A percentile compares a stretch with the other conserved stretches of the same genome.
These are phyloP conservation scores for Nelumbo lutea DNA, from an alignment of 164 flowering plant genomes.

Conservation along the genomic window DNA sequence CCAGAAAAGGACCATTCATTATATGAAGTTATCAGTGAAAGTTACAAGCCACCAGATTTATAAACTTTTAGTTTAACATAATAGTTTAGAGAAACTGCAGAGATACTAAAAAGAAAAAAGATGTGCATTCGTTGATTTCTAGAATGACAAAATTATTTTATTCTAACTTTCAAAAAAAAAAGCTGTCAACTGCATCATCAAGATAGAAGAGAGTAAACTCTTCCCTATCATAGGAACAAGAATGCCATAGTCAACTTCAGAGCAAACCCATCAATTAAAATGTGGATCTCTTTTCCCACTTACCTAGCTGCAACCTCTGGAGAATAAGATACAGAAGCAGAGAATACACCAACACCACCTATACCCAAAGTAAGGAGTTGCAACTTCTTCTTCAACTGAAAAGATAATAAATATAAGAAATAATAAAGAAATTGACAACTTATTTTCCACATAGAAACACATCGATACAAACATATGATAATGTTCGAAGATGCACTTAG, in stretches of 20 bases:
- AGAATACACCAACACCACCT: slow-evolving; percentile 73
- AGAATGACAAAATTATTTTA: too few relatives aligned
- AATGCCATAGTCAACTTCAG: background rate
- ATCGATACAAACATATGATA: background rate
- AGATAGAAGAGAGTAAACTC: too few relatives aligned
- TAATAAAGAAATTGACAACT: background rate
- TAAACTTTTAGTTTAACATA: background rate
- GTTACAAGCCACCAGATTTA: too few relatives aligned
- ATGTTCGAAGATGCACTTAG: background rate
- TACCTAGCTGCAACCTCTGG: slow-evolving; percentile 93
- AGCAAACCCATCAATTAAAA: background rate
- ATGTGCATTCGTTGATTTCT: too few relatives aligned
- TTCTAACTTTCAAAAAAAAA: too few relatives aligned
- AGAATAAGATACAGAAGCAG: slow-evolving; percentile 78
- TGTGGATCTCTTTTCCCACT: background rate
- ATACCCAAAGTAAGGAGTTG: slow-evolving; percentile 71
- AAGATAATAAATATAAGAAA: slow-evolving; percentile 2
- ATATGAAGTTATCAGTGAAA: too few relatives aligned
- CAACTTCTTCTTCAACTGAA: slow-evolving; percentile 75
- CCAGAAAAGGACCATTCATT: background rate
- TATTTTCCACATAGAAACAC: background rate
- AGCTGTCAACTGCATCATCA: too few relatives aligned
- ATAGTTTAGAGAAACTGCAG: background rate
- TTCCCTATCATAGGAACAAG: background rate
- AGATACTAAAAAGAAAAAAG: too few relatives aligned